These are phyloP conservation scores for Dendryphion nanum DNA, from an alignment of 2,329 filamentous ascomycete species.

Conservation along the genomic window DNA sequence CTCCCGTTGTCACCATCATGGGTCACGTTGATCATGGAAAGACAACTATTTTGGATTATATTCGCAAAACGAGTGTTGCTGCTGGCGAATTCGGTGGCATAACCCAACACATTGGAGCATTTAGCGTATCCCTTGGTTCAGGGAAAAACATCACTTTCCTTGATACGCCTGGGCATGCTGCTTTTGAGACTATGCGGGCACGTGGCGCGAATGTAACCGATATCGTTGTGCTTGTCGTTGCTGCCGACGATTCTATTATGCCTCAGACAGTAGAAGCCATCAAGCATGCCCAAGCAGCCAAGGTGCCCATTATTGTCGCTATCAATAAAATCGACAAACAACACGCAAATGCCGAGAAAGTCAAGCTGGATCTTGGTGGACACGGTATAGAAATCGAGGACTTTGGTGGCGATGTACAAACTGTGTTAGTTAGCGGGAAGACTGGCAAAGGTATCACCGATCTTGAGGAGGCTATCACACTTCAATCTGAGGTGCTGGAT, in stretches of 20 bases:
- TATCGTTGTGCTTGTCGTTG: conserved; percentile 93
- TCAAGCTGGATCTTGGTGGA: conserved; percentile 82
- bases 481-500: conserved; percentile 85
- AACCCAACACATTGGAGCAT: conserved; percentile 97
- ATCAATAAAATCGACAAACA: conserved; percentile 97
- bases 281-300: conserved; percentile 83
- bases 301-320: conserved; percentile 94
- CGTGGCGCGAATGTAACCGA: conserved; percentile 95
- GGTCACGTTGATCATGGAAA: conserved; percentile 98
- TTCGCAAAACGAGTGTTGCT: conserved; percentile 89
- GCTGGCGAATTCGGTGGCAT: conserved; percentile 94
- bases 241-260: conserved; percentile 95
- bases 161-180: conserved; percentile 93
- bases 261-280: conserved; percentile 95
- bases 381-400: conserved; percentile 92
- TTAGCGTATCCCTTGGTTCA: conserved; percentile 78
- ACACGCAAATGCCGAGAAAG: conserved; percentile 73
- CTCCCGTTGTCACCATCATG: conserved; percentile 98
- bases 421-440: conserved; percentile 87
- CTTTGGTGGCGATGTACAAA: conserved; percentile 90
- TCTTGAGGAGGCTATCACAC: conserved; percentile 85
- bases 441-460: conserved; percentile 89
- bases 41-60: conserved; percentile 90
- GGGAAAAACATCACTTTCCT: conserved; percentile 94
- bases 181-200: conserved; percentile 93